phyloP scores from a whole-genome alignment of 2,329 filamentous ascomycete genomes.

The Fusarium solani-melongenae region DNA sequence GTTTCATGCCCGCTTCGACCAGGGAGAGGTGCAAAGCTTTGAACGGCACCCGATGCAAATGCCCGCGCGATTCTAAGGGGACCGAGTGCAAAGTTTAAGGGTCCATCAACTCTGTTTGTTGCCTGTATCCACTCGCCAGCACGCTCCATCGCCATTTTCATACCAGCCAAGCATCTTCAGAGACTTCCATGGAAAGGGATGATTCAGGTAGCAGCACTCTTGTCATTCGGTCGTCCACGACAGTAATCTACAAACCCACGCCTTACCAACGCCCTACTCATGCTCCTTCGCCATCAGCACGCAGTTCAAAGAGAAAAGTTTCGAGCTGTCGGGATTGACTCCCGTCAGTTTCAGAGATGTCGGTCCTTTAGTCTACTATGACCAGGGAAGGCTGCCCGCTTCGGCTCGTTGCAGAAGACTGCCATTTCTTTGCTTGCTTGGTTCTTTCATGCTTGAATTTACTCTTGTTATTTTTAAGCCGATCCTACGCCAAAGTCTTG shows the following conservation, averaged over 20 bases:
- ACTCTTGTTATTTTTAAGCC: neutral
- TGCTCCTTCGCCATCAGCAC: neutral
- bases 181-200: neutral
- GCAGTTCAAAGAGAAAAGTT: neutral
- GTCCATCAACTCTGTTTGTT: neutral
- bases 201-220: neutral
- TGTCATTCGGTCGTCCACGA: neutral
- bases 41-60: neutral
- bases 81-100: neutral
- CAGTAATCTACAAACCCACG: neutral
- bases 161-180: no score
- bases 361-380: neutral
- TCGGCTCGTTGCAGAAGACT: neutral
- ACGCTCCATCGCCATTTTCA: neutral
- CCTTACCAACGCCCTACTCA: neutral
- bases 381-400: neutral
- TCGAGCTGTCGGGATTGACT: neutral
- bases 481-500: neutral
- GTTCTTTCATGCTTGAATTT: neutral
- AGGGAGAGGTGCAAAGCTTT: neutral
- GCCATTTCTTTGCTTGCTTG: neutral
- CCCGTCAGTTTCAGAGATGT: neutral
- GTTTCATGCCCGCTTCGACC: neutral
- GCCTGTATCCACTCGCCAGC: neutral
- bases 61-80: neutral